These are phyloP conservation scores for Globisporangium alternatum DNA, from an alignment of 352 stramenopile genomes.

Conservation along the genomic window DNA sequence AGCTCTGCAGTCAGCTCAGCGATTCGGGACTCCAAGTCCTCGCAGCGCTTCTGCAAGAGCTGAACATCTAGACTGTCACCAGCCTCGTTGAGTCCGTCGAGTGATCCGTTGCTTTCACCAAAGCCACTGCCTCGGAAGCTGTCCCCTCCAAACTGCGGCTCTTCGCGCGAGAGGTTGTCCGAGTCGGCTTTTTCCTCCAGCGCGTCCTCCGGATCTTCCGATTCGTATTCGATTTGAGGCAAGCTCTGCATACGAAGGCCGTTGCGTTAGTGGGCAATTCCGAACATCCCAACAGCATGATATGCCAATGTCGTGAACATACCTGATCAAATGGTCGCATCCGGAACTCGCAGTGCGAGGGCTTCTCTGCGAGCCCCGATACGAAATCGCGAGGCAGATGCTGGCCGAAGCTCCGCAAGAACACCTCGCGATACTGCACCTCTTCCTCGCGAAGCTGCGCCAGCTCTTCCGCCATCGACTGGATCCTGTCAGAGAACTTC, in stretches of 20 bases:
- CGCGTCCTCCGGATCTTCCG: slow-evolving; percentile 21
- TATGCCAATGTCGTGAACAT: not conserved
- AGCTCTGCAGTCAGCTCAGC: slow-evolving; percentile 63
- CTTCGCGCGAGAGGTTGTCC: slow-evolving; percentile 4
- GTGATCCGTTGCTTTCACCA: slow-evolving; percentile 25
- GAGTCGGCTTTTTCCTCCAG: slow-evolving; percentile 31
- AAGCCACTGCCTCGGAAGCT: slow-evolving; percentile 19
- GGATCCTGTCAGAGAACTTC: slow-evolving; percentile 76
- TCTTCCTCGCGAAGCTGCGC: slow-evolving; percentile 81
- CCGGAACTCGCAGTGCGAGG: slow-evolving; percentile 85
- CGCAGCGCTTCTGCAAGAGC: slow-evolving; percentile 61
- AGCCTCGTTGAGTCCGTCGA: slow-evolving; percentile 16
- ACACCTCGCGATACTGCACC: slow-evolving; percentile 70
- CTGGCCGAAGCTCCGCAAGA: slow-evolving; percentile 73
- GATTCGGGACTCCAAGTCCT: slow-evolving; percentile 65
- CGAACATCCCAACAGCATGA: not conserved
- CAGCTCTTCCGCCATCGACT: slow-evolving; percentile 85
- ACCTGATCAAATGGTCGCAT: slow-evolving; percentile 85
- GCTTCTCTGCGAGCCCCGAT: slow-evolving; percentile 77
- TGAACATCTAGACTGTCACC: slow-evolving; percentile 39
- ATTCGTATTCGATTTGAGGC: slow-evolving; percentile 56
- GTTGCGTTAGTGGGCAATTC: not conserved
- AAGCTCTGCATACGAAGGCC: slow-evolving; percentile 33
- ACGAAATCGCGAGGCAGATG: slow-evolving; percentile 84
- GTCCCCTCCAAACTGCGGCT: slow-evolving; percentile 17